Conservation (phyloP, 1,284 basidiomycete species). For the Sporisorium scitamineum region DNA sequence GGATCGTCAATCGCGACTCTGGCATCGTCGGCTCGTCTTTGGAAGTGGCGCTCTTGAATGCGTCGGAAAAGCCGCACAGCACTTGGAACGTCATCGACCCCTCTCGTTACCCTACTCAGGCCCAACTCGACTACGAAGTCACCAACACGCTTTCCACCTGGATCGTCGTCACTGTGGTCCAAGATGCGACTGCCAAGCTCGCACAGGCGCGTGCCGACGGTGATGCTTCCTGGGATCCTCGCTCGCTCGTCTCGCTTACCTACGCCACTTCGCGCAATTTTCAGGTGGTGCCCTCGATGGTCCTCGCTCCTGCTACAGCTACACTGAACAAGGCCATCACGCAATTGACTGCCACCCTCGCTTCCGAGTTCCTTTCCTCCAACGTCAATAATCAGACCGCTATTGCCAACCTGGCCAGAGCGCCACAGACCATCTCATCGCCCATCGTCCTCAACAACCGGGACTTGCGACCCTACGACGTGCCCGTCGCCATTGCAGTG, state of each 20-base stretch:
- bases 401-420: slow-evolving; percentile 69
- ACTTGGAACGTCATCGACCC: slow-evolving; percentile 53
- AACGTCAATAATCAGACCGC: slow-evolving; percentile 42
- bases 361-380: slow-evolving; percentile 43
- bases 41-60: slow-evolving; percentile 46
- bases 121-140: slow-evolving; percentile 47
- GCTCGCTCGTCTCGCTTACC: slow-evolving; percentile 43
- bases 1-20: slow-evolving; percentile 62
- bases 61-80: slow-evolving; percentile 52
- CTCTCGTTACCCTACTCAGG: slow-evolving; percentile 33
- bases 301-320: slow-evolving; percentile 42
- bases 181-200: slow-evolving; percentile 49
- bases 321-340: slow-evolving; percentile 27
- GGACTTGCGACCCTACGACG: slow-evolving; percentile 78
- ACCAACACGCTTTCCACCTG: slow-evolving; percentile 42
- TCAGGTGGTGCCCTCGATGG: slow-evolving; percentile 40
- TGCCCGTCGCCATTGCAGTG: slow-evolving; percentile 79
- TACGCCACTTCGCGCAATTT: slow-evolving; percentile 59
- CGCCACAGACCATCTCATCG: slow-evolving; percentile 75
- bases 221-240: slow-evolving; percentile 56
- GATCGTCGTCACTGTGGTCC: slow-evolving; percentile 53
- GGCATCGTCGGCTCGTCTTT: slow-evolving; percentile 55
- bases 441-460: slow-evolving; percentile 73
- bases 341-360: slow-evolving; percentile 30
- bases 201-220: slow-evolving; percentile 52